Conservation (phyloP, 306 rosid species). For the Oxytropis ochrocephala region DNA sequence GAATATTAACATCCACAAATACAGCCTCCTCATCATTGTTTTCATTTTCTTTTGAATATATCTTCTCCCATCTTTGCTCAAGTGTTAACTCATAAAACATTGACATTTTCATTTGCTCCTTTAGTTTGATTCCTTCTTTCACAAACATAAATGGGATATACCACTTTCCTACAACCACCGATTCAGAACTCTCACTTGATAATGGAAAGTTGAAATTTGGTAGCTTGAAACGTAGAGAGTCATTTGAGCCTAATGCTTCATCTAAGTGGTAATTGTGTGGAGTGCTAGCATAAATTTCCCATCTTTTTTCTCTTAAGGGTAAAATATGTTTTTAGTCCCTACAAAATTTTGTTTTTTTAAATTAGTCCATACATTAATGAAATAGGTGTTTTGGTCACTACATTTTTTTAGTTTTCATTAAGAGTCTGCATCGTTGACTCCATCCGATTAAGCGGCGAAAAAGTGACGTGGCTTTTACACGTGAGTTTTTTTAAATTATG, state of each 20-base stretch:
- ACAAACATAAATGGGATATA: constrained; percentile 4
- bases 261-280: no score
- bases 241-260: constrained; percentile 45
- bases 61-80: constrained; percentile 30
- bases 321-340: no score
- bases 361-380: no score
- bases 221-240: constrained; percentile 23
- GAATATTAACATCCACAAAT: constrained; percentile 25
- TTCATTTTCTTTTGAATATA: constrained; percentile 10
- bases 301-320: no score
- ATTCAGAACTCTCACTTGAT: neutral
- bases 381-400: no score
- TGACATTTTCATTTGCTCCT: neutral
- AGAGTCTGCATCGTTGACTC: no score
- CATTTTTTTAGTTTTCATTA: no score
- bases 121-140: neutral
- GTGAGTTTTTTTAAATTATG: no score
- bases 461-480: no score
- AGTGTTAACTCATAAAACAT: neutral
- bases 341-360: no score
- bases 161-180: neutral
- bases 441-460: no score
- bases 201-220: constrained; percentile 27
- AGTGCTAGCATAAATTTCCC: no score
- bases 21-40: neutral